Percentiles rank a stretch among this genome's conserved stretches.
Conservation (phyloP, 306 rosid genomes). For the Fragaria ananassa region DNA sequence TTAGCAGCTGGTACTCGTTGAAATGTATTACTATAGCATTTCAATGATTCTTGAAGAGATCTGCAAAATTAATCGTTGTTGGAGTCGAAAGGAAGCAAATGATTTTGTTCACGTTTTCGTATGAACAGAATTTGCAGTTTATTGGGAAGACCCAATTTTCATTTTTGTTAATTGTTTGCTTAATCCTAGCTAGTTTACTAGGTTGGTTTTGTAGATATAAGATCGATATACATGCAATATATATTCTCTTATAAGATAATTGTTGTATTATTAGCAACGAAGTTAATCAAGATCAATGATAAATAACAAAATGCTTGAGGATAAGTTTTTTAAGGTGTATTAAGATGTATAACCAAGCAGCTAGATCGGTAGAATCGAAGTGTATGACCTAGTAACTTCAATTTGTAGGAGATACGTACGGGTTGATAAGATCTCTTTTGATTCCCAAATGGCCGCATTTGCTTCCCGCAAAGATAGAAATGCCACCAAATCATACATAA, state of each 20-base stretch:
- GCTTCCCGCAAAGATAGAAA: background rate
- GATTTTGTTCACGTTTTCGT: background rate
- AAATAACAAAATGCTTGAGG: no score
- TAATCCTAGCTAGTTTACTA: no score
- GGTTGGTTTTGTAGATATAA: background rate
- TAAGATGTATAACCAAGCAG: no score
- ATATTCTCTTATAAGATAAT: no score
- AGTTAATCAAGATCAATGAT: no score
- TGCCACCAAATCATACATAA: background rate
- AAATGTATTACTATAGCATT: background rate
- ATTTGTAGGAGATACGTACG: no score
- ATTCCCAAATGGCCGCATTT: background rate
- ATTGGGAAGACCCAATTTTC: background rate
- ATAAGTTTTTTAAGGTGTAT: no score
- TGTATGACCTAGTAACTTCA: no score
- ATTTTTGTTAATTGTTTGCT: background rate
- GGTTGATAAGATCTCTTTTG: background rate
- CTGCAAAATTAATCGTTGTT: background rate
- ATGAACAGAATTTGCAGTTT: background rate
- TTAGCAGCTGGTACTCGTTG: background rate
- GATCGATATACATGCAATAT: no score
- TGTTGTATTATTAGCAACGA: no score
- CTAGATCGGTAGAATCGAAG: no score
- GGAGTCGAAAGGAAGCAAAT: background rate
- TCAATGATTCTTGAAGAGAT: background rate